Base-by-base conservation (phyloP, 164 flowering plant genomes). In the Akebia trifoliata region DNA sequence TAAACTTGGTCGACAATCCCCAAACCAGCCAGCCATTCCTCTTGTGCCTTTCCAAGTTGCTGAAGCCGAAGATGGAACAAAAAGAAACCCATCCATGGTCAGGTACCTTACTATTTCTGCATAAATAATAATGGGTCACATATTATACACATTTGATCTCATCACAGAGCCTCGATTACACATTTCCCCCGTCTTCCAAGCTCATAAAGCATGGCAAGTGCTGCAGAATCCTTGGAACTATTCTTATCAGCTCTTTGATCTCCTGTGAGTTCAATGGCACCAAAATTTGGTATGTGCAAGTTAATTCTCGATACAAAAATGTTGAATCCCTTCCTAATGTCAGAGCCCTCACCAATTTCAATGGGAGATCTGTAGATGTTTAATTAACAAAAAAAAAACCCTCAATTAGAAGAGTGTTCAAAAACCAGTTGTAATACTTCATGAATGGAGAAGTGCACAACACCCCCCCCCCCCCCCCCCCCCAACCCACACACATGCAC, bases 151-250 rank as follows among this genome's bases (percentile, higher is more conserved):
- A 18, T 44, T 8, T 44, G 48, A 22, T 14, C 22, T 40, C 8
- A n/a, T 56, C 43, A 54, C 54, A 50, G 46, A 34, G 63, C 38
- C 32, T 29, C 47, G n/a, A 86, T 80, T 21, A 61, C 31, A 55
- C 90, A 67, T 61, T 57, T 72, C 4, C 84, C 87, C 25, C 24
- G 82, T 56, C 57, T 62, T 51, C 73, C 70, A 50, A 94, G 91
- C 67, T 86, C 80, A 36, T 73, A 45, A 36, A 90, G 75, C 82
- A 86, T 47, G 36, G 10, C 24, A 2, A 90, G 55, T 1, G 89
- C 90, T 15, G 99, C 97, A 32, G 96, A 85, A 59, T 90, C 99
- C 17, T 43, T 69, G 6, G 99, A 83, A 39, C 83, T 79, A 68
- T 87, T 94, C 77, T 94, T 94, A 61, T 90, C 93, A 40, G 85